Percentiles rank a stretch among this genome's conserved stretches.
phyloP scores from a whole-genome alignment of 306 rosid genomes.

The Cicer cuneatum region DNA sequence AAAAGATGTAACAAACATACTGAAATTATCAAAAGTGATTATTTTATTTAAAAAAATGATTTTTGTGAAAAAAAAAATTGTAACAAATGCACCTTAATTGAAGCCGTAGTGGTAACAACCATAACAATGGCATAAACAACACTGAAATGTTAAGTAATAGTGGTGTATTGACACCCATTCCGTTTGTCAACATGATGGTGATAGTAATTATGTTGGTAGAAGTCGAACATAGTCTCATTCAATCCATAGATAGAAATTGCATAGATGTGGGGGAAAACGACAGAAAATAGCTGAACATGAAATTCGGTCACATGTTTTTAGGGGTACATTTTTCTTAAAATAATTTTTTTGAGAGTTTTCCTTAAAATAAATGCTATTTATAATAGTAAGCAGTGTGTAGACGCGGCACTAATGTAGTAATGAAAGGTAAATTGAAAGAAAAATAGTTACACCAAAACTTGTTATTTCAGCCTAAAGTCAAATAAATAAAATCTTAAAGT shows the following conservation, averaged over 20 bases:
- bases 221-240: neutral
- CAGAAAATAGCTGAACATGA: neutral
- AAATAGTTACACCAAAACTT: too few relatives aligned
- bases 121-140: constrained; percentile 12
- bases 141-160: neutral
- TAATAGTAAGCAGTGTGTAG: neutral
- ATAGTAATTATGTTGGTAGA: neutral
- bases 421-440: too few relatives aligned
- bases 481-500: neutral
- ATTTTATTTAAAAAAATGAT: too few relatives aligned
- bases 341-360: neutral
- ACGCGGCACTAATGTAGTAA: too few relatives aligned
- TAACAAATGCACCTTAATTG: neutral
- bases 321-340: neutral
- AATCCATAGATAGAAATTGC: neutral
- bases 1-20: too few relatives aligned
- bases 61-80: too few relatives aligned
- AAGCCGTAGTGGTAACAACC: neutral
- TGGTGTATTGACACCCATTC: neutral
- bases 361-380: neutral
- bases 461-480: too few relatives aligned
- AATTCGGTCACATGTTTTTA: neutral
- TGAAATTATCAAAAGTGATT: too few relatives aligned
- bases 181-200: constrained; percentile 5
- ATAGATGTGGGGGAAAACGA: neutral